phyloP scores from a whole-genome alignment of 345 rosid species.

The Garcia nutans region DNA sequence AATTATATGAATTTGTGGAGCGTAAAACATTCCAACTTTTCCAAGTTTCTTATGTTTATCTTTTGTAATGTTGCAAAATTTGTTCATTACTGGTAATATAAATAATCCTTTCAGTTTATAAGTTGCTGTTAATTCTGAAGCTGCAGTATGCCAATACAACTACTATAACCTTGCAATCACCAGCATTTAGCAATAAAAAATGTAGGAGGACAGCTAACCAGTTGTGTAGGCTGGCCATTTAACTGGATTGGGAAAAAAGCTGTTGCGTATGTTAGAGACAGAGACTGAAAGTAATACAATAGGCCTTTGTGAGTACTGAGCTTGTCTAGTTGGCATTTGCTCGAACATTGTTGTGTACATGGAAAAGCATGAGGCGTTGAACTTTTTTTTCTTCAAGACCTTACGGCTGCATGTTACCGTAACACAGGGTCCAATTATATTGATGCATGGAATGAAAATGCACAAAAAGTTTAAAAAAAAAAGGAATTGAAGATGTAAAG shows the following conservation, averaged over 20 bases:
- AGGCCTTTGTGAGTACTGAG: background rate
- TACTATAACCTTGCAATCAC: background rate
- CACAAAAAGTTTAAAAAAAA: background rate
- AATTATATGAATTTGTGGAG: conserved; percentile 5
- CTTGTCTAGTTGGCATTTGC: background rate
- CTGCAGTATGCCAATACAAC: background rate
- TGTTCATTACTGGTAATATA: background rate
- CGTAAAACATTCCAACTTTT: background rate
- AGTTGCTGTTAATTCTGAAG: background rate
- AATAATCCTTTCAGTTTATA: background rate
- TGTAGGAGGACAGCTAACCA: background rate
- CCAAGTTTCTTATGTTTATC: background rate
- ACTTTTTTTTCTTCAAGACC: background rate
- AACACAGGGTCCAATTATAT: background rate
- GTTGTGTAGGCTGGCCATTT: background rate
- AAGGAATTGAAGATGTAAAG: background rate
- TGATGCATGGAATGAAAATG: background rate
- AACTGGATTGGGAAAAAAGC: background rate
- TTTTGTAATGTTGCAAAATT: background rate
- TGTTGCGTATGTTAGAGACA: background rate
- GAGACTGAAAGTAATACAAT: background rate
- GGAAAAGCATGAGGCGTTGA: background rate
- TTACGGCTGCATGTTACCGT: background rate
- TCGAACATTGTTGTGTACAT: background rate
- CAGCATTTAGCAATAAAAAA: background rate